Evolutionary conservation across 164 flowering plant species (phyloP).

Genomic region (Liriodendron chinense): DNA sequence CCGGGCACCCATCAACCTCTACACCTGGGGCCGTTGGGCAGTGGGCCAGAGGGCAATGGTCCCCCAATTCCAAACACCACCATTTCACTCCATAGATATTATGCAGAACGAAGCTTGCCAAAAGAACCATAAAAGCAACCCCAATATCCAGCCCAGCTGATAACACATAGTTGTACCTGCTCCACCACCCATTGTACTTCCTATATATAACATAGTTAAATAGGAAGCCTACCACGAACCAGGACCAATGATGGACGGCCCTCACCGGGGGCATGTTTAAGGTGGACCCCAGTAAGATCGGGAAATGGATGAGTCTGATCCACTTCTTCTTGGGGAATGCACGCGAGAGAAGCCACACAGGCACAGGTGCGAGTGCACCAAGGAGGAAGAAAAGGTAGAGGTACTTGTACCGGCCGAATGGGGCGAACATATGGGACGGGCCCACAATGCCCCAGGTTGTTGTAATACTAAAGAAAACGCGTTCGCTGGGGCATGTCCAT

Average conservation of each 20-base stretch:
- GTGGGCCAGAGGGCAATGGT: constrained; percentile 66
- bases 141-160: constrained; percentile 94
- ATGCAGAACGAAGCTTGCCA: constrained; percentile 59
- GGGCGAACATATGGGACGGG: constrained; percentile 73
- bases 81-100: constrained; percentile 38
- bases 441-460: constrained; percentile 92
- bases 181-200: constrained; percentile 86
- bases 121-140: constrained; percentile 82
- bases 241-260: constrained; percentile 68
- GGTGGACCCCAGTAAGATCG: constrained; percentile 83
- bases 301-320: constrained; percentile 85
- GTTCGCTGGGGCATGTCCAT: constrained; percentile 83
- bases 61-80: constrained; percentile 87
- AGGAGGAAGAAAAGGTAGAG: constrained; percentile 93
- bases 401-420: constrained; percentile 53
- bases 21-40: constrained; percentile 89
- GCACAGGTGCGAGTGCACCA: constrained; percentile 70
- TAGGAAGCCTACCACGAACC: constrained; percentile 71
- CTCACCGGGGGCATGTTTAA: constrained; percentile 82
- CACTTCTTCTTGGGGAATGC: constrained; percentile 73
- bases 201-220: constrained; percentile 81
- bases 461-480: constrained; percentile 88
- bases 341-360: constrained; percentile 73
- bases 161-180: constrained; percentile 77
- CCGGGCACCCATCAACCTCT: constrained; percentile 57